A percentile compares a stretch with the other conserved stretches of the same genome.
These are phyloP conservation scores for Geotrichum aggregatum DNA, from an alignment of 1,139 yeast species.

Conservation along the genomic window DNA sequence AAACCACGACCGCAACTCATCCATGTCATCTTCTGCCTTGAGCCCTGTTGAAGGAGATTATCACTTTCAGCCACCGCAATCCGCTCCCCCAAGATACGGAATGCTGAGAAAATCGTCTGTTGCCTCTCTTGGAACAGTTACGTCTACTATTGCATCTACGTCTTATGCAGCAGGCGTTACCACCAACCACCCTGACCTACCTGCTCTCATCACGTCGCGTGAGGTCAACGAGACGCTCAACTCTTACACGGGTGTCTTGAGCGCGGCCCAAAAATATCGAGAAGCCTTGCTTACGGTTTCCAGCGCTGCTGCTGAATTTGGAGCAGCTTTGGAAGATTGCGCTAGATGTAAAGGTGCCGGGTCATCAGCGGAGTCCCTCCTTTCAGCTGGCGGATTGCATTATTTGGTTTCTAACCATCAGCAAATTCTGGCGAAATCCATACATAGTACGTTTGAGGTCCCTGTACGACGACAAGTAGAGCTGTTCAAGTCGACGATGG, in stretches of 20 bases:
- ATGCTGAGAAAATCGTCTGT: slow-evolving; percentile 31
- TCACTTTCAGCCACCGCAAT: slow-evolving; percentile 5
- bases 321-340: slow-evolving; percentile 63
- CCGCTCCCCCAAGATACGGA: background rate
- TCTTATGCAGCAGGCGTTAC: slow-evolving; percentile 24
- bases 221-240: slow-evolving; percentile 52
- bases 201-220: slow-evolving; percentile 54
- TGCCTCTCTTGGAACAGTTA: slow-evolving; percentile 19
- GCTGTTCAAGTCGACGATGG: slow-evolving; percentile 27
- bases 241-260: slow-evolving; percentile 47
- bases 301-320: slow-evolving; percentile 67
- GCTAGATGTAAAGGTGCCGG: slow-evolving; percentile 68
- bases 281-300: slow-evolving; percentile 51
- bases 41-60: slow-evolving; percentile 16
- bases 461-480: slow-evolving; percentile 44
- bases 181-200: slow-evolving; percentile 46
- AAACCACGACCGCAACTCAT: slow-evolving; percentile 3
- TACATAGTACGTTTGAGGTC: slow-evolving; percentile 51
- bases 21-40: slow-evolving; percentile 8
- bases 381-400: slow-evolving; percentile 75
- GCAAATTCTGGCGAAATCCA: slow-evolving; percentile 58
- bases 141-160: slow-evolving; percentile 24
- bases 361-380: slow-evolving; percentile 58
- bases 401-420: slow-evolving; percentile 74
- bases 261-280: slow-evolving; percentile 52